phyloP scores from a whole-genome alignment of 805 yeast genomes.

The Candida coquimbonensis region DNA sequence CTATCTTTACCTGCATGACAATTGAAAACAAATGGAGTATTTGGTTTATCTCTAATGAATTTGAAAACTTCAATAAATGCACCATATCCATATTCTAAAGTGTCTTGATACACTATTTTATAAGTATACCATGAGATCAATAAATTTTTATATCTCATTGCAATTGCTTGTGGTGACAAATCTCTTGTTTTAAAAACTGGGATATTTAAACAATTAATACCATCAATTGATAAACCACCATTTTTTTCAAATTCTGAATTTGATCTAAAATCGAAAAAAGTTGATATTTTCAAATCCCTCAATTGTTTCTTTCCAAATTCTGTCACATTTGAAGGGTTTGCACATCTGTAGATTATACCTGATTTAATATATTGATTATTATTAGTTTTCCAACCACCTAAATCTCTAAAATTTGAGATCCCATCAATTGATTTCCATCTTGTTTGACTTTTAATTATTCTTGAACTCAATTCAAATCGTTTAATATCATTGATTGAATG shows the following conservation, averaged over 20 bases:
- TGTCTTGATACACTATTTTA: conserved; percentile 52
- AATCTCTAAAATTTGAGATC: conserved; percentile 65
- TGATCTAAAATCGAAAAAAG: conserved; percentile 65
- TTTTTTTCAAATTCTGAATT: conserved; percentile 41
- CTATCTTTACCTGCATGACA: conserved; percentile 88
- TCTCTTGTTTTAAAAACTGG: conserved; percentile 52
- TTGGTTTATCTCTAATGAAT: conserved; percentile 47
- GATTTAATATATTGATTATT: conserved; percentile 40
- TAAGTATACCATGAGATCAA: conserved; percentile 57
- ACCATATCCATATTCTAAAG: conserved; percentile 42
- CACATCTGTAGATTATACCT: conserved; percentile 55
- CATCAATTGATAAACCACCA: conserved; percentile 40
- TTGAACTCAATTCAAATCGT: conserved; percentile 40
- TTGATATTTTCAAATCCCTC: conserved; percentile 36
- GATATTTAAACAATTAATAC: conserved; percentile 40
- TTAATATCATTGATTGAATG: conserved; percentile 38
- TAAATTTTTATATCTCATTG: conserved; percentile 45
- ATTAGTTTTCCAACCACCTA: conserved; percentile 61
- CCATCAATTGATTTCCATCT: conserved; percentile 65
- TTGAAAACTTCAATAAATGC: conserved; percentile 45
- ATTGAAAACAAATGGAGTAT: conserved; percentile 53
- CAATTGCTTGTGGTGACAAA: conserved; percentile 59
- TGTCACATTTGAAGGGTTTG: conserved; percentile 49
- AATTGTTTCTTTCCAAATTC: conserved; percentile 37
- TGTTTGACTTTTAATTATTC: conserved; percentile 32